phyloP scores from a whole-genome alignment of 2,329 filamentous ascomycete genomes.

The Pseudopyricularia cyperi region DNA sequence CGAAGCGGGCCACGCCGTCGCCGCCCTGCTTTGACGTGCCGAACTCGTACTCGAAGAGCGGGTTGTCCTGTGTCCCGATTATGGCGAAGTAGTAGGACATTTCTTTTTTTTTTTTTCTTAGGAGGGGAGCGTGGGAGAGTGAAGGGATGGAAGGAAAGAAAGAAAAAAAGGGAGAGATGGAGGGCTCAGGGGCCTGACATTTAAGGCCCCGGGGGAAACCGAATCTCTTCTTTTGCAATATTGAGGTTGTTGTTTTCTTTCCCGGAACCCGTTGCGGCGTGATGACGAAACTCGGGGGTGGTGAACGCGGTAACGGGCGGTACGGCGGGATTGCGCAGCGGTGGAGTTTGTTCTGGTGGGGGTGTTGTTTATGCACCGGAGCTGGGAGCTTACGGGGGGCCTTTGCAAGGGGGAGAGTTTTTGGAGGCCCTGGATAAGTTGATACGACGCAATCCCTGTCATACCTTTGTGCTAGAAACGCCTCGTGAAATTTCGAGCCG shows the following conservation, averaged over 20 bases:
- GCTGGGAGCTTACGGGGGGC: neutral
- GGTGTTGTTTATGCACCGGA: neutral
- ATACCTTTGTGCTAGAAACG: neutral
- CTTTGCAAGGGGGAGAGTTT: neutral
- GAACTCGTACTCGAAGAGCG: conserved; percentile 93
- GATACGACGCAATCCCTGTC: neutral
- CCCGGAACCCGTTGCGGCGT: too few species aligned
- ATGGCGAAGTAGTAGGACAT: conserved; percentile 99
- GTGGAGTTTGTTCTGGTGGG: neutral
- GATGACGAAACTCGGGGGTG: neutral
- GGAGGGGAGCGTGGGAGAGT: too few species aligned
- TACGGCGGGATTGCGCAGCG: too few species aligned
- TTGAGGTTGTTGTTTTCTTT: too few species aligned
- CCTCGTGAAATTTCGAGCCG: neutral
- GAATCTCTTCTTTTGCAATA: too few species aligned
- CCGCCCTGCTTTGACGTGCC: conserved; percentile 93
- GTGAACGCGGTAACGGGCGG: neutral
- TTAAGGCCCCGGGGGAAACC: too few species aligned
- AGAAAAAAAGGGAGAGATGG: too few species aligned
- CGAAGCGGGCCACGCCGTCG: conserved; percentile 82
- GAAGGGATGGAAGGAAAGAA: neutral
- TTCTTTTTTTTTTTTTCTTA: too few species aligned
- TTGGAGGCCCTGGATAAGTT: neutral
- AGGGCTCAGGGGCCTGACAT: neutral
- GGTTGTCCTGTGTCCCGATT: conserved; percentile 87